Evolutionary conservation across 148 eudicot genomes (phyloP).

Genomic region (Vaccinium myrtillus): DNA sequence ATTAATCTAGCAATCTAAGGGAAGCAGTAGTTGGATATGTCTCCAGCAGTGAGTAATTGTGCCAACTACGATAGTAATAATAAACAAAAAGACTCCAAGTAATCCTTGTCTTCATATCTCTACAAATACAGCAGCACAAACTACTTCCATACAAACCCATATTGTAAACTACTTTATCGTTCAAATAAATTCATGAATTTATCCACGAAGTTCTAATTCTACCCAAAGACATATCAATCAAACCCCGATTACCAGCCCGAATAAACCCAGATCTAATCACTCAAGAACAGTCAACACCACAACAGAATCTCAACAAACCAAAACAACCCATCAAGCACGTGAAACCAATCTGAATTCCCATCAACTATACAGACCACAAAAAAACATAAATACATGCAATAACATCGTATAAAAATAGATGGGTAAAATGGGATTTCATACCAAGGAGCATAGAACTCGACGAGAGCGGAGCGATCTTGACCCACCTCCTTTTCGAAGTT

Average conservation of each 20-base stretch:
- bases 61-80: no score
- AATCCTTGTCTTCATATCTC: no score
- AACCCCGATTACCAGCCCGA: neutral
- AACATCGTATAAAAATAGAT: neutral
- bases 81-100: no score
- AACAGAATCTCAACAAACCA: neutral
- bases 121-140: neutral
- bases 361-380: neutral
- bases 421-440: constrained; percentile 16
- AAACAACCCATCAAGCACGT: neutral
- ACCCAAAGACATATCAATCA: neutral
- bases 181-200: neutral
- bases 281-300: neutral
- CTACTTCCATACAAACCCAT: neutral
- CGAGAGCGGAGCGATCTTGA: constrained; percentile 87
- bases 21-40: neutral
- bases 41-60: neutral
- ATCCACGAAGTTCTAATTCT: neutral
- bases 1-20: neutral
- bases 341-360: constrained; percentile 6
- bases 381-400: neutral
- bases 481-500: constrained; percentile 94
- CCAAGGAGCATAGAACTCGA: constrained; percentile 99
- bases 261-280: constrained; percentile 11
- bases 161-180: neutral